Evolutionary conservation across 768 basidiomycete species (phyloP).

Genomic region (Boletus rufocinnamomeus): DNA sequence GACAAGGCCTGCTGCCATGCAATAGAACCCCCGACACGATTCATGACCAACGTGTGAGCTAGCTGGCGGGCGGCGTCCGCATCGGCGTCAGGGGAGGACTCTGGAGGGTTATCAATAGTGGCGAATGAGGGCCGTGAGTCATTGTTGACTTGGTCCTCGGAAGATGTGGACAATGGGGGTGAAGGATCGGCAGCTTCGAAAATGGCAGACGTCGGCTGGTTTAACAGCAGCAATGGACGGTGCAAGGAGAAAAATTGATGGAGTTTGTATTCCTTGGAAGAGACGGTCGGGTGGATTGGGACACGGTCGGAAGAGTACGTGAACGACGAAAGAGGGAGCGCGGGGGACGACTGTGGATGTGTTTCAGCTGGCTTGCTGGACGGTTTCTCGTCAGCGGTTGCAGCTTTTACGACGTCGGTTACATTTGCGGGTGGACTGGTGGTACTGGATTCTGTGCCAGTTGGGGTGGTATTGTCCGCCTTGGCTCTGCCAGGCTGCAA

Average conservation of each 20-base stretch:
- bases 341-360: slow-evolving; percentile 21
- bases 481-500: slow-evolving; percentile 41
- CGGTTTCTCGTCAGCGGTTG: slow-evolving; percentile 31
- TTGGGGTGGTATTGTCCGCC: slow-evolving; percentile 42
- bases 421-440: slow-evolving; percentile 18
- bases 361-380: slow-evolving; percentile 27
- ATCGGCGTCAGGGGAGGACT: slow-evolving; percentile 66
- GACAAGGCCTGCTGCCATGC: slow-evolving; percentile 72
- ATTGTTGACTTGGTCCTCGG: slow-evolving; percentile 27
- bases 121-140: slow-evolving; percentile 29
- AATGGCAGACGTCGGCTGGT: slow-evolving; percentile 59
- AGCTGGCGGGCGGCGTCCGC: slow-evolving; percentile 80
- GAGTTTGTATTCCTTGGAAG: slow-evolving; percentile 69
- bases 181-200: slow-evolving; percentile 39
- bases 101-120: slow-evolving; percentile 45
- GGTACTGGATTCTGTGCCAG: slow-evolving; percentile 29
- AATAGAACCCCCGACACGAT: slow-evolving; percentile 57
- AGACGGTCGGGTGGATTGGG: slow-evolving; percentile 56
- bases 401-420: slow-evolving; percentile 17
- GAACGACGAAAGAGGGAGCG: slow-evolving; percentile 17
- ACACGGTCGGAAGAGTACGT: slow-evolving; percentile 3
- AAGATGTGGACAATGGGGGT: slow-evolving; percentile 21
- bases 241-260: slow-evolving; percentile 86
- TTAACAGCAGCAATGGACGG: slow-evolving; percentile 72
- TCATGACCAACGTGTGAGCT: slow-evolving; percentile 71